A percentile compares a stretch with the other conserved stretches of the same genome.
Conservation (phyloP, 208 protist species). For the Leishmania guyanensis region DNA sequence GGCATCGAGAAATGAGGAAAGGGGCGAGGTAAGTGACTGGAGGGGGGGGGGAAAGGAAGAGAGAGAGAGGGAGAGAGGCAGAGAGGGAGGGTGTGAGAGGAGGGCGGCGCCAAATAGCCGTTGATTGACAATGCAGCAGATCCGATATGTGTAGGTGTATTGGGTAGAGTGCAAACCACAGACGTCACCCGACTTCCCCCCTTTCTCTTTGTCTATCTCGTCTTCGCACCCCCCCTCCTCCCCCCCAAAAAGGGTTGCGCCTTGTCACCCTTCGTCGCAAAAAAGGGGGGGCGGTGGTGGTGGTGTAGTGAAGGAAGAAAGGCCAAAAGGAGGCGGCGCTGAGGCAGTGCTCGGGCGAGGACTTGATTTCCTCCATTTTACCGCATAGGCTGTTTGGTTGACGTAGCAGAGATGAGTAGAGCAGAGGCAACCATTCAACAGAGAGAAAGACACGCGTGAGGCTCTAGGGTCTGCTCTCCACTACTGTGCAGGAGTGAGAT, state of each 20-base stretch:
- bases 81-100: neutral
- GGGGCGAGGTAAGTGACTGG: neutral
- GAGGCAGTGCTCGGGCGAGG: neutral
- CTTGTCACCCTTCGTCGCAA: neutral
- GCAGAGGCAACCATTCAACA: neutral
- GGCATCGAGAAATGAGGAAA: neutral
- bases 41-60: neutral
- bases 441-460: neutral
- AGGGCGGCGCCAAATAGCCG: neutral
- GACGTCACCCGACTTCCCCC: neutral
- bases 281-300: neutral
- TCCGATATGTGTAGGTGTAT: neutral
- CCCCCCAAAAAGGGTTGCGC: neutral
- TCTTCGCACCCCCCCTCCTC: neutral
- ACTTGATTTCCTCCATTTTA: too few species aligned
- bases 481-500: constrained; percentile 15
- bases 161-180: neutral
- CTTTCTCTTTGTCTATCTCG: neutral
- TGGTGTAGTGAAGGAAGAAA: neutral
- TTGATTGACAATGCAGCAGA: neutral
- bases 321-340: neutral
- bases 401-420: neutral
- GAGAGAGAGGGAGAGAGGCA: neutral
- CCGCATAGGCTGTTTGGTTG: neutral
- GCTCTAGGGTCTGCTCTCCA: neutral